Evolutionary conservation across 1,139 yeast genomes (phyloP).

Genomic region (Meyerozyma smithsonii): DNA sequence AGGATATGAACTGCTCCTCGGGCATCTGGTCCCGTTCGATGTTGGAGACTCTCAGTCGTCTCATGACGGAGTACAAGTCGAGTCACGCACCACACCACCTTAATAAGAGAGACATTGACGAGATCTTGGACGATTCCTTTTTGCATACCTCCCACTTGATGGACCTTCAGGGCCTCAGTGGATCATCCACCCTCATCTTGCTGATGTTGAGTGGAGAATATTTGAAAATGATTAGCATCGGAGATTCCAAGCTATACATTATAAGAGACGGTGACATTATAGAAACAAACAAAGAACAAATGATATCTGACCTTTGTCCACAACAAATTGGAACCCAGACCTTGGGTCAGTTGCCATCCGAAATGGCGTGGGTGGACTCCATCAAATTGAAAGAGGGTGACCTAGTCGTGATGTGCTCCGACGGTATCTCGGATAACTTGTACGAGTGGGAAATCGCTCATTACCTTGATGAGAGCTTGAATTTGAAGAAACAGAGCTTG

Average conservation of each 20-base stretch:
- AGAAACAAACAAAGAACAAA: slow-evolving; percentile 44
- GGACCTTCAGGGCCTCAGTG: slow-evolving; percentile 46
- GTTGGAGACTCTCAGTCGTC: slow-evolving; percentile 47
- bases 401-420: slow-evolving; percentile 45
- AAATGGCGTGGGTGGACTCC: slow-evolving; percentile 46
- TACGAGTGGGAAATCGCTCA: slow-evolving; percentile 44
- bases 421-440: slow-evolving; percentile 52
- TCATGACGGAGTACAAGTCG: slow-evolving; percentile 43
- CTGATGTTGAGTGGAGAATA: slow-evolving; percentile 49
- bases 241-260: slow-evolving; percentile 50
- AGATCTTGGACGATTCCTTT: slow-evolving; percentile 47
- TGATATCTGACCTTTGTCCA: slow-evolving; percentile 46
- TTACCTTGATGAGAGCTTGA: slow-evolving; percentile 29
- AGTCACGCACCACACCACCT: slow-evolving; percentile 41
- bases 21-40: slow-evolving; percentile 57
- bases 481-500: slow-evolving; percentile 23
- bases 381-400: slow-evolving; percentile 38
- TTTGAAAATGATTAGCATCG: slow-evolving; percentile 48
- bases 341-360: slow-evolving; percentile 40
- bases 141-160: slow-evolving; percentile 49
- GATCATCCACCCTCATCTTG: slow-evolving; percentile 50
- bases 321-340: slow-evolving; percentile 56
- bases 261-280: slow-evolving; percentile 45
- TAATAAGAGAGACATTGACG: slow-evolving; percentile 40
- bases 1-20: slow-evolving; percentile 37